Base-by-base conservation (phyloP, 768 basidiomycete genomes). In the Lactarius pseudohatsudake region DNA sequence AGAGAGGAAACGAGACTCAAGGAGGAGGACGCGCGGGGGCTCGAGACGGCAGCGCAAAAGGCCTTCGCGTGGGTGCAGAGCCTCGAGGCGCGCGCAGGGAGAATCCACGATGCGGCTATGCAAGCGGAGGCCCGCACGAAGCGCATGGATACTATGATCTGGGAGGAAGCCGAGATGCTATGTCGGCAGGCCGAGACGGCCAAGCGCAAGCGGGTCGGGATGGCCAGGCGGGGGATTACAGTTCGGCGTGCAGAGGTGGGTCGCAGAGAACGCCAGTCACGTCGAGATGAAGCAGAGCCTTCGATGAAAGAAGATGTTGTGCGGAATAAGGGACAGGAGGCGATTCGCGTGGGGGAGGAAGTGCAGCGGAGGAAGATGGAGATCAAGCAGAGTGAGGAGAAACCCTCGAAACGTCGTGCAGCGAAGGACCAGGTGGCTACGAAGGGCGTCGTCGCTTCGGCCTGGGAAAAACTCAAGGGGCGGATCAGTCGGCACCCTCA, bases 41-140 rank as follows among this genome's bases (percentile, higher is more conserved):
- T 59, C 40, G 64, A 64, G 40, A 64, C 55, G 58, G 64, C 64
- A 13, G 64, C 64, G 50, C 64, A 50, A 28, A 59, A 41, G 58
- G 64, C 64, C 15, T 64, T 64, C 58, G 53, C 38, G 1, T 59
- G 38, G 50, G 58, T 55, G 36, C 64, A 55, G 7, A 18, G 40
- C 20, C 58, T 64, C 40, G 64, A 64, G 15, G 58, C 58, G 15
- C 57, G 53, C 13, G 58, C 22, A 5, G 64, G 57, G 50, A 30
- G 40, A n/a, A 64, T 59, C 16, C 64, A 64, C 64, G 58, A 64
- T 9, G 50, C 38, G 50, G 53, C 53, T 9, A 36, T 64, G 50
- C n/a, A 59, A 40, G 64, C 57, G 40, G 53, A 41, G n/a, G 64
- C 64, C 38, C 28, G 22, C 22, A 40, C 53, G 22, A 41, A 59